Percentiles rank a stretch among this genome's conserved stretches.
Conservation (phyloP, 1,284 basidiomycete genomes). For the Coniferiporia sulphurascens region DNA sequence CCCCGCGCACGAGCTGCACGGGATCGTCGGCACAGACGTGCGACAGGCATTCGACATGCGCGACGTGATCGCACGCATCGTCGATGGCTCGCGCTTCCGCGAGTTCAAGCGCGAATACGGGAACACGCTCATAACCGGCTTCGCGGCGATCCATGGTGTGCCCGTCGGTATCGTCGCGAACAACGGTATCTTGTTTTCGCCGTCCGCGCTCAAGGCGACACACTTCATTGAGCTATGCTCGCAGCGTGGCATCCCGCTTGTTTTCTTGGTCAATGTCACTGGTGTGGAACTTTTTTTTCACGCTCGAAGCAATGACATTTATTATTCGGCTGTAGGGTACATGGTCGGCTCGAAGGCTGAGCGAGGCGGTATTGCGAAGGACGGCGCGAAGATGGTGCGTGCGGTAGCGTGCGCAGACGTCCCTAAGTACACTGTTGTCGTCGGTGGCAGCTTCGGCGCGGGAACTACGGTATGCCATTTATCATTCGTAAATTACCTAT, state of each 20-base stretch:
- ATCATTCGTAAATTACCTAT: slow-evolving; percentile 1
- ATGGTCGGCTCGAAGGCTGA: slow-evolving; percentile 96
- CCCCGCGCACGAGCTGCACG: slow-evolving; percentile 76
- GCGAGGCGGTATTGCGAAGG: slow-evolving; percentile 92
- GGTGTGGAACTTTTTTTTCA: slow-evolving; percentile 34
- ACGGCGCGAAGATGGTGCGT: slow-evolving; percentile 97
- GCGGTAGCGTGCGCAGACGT: slow-evolving; percentile 94
- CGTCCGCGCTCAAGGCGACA: slow-evolving; percentile 89
- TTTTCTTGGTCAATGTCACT: slow-evolving; percentile 94
- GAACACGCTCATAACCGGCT: slow-evolving; percentile 87
- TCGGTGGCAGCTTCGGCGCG: slow-evolving; percentile 97
- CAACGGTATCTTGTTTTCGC: slow-evolving; percentile 92
- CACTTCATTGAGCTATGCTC: slow-evolving; percentile 95
- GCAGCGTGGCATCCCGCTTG: slow-evolving; percentile 82
- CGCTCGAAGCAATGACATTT: slow-evolving; percentile 3
- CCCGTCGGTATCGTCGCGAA: slow-evolving; percentile 89
- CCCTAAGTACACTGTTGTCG: slow-evolving; percentile 89
- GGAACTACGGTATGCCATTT: slow-evolving; percentile 77
- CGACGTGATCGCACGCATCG: slow-evolving; percentile 87
- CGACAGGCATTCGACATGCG: slow-evolving; percentile 90
- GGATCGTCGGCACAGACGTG: slow-evolving; percentile 87
- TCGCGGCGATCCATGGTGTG: slow-evolving; percentile 86
- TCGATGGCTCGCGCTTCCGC: slow-evolving; percentile 88
- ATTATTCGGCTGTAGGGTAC: slow-evolving; percentile 49
- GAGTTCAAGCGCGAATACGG: slow-evolving; percentile 98